phyloP scores from a whole-genome alignment of 805 yeast species.

The Saturnispora halmiae region DNA sequence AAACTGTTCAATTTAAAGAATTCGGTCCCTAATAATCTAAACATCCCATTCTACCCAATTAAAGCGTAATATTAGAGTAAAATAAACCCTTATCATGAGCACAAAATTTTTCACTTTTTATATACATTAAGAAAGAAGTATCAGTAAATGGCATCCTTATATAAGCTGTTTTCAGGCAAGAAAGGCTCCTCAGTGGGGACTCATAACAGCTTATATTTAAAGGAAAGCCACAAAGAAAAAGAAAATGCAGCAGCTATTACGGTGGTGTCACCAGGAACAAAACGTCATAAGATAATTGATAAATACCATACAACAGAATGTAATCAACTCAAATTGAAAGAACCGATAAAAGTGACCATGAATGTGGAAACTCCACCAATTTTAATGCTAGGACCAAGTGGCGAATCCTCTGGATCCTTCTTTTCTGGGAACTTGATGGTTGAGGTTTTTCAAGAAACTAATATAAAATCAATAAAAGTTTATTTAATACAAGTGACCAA shows the following conservation, averaged over 20 bases:
- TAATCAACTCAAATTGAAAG: constrained; percentile 20
- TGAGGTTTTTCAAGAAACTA: constrained; percentile 41
- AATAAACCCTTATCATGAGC: not conserved
- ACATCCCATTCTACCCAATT: too few species aligned
- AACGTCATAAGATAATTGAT: constrained; percentile 10
- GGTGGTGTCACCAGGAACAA: not conserved
- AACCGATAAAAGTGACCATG: constrained; percentile 38
- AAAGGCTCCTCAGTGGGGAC: not conserved
- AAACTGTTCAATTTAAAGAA: too few species aligned
- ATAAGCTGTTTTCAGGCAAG: constrained; percentile 1
- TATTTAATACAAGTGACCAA: constrained; percentile 64
- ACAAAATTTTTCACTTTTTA: not conserved
- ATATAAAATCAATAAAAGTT: constrained; percentile 50
- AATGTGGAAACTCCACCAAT: constrained; percentile 87
- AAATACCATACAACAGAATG: constrained; percentile 22
- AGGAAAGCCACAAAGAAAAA: not conserved
- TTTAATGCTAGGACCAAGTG: constrained; percentile 69
- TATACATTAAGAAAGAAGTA: not conserved
- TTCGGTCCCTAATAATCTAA: too few species aligned
- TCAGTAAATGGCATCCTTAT: constrained; percentile 1
- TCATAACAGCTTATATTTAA: not conserved
- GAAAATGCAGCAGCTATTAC: not conserved
- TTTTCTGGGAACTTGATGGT: constrained; percentile 70
- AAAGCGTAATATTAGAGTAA: not conserved
- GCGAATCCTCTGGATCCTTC: constrained; percentile 77